These are phyloP conservation scores for Hortiboletus rubellus DNA, from an alignment of 1,284 basidiomycete genomes.

Conservation along the genomic window DNA sequence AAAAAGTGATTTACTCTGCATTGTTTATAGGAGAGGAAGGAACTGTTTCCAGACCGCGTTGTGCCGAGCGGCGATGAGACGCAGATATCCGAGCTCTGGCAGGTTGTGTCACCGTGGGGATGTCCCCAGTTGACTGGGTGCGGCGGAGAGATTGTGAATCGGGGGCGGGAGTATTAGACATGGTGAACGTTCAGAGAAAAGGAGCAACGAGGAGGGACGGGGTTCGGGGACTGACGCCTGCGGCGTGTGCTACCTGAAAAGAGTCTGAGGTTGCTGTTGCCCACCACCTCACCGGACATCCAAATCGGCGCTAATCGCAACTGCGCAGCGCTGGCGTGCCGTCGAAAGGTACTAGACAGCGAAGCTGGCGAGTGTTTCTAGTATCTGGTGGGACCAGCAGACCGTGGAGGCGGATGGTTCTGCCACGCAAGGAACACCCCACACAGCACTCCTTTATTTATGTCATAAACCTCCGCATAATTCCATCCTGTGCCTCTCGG, in stretches of 20 bases:
- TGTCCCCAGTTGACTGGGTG: constrained; percentile 39
- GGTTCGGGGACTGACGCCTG: constrained; percentile 31
- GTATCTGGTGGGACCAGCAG: constrained; percentile 5
- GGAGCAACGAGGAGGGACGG: constrained; percentile 15
- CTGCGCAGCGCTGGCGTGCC: constrained; percentile 6
- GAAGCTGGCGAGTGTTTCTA: constrained; percentile 1
- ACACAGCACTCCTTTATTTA: constrained; percentile 16
- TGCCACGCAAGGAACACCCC: constrained; percentile 6
- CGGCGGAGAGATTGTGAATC: constrained; percentile 37
- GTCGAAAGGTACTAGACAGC: constrained; percentile 4
- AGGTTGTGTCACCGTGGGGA: constrained; percentile 29
- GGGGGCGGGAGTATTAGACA: constrained; percentile 28
- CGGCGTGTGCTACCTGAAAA: constrained; percentile 26
- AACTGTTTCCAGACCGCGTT: constrained; percentile 20
- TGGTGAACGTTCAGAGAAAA: constrained; percentile 23
- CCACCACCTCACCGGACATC: constrained; percentile 16
- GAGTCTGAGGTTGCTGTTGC: constrained; percentile 10
- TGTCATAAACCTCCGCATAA: constrained; percentile 12
- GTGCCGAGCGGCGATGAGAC: constrained; percentile 28
- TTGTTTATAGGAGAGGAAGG: constrained; percentile 25
- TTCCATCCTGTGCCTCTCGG: background rate
- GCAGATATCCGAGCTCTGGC: constrained; percentile 31
- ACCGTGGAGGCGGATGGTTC: background rate
- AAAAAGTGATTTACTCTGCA: constrained; percentile 23
- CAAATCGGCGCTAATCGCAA: constrained; percentile 22